These are phyloP conservation scores for Dendrobium nobile DNA, from an alignment of 106 monocot species.

Conservation along the genomic window DNA sequence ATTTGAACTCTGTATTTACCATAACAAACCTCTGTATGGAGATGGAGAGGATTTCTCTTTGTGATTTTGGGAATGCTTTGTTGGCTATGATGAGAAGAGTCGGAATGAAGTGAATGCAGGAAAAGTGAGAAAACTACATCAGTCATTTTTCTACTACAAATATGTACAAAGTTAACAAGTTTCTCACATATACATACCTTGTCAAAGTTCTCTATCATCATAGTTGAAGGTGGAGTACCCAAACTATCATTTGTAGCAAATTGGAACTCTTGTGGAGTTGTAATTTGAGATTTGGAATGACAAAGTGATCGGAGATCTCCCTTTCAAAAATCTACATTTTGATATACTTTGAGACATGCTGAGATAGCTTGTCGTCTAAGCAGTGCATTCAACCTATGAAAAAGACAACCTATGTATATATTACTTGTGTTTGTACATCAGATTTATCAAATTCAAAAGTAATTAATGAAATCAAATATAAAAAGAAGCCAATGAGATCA, in stretches of 20 bases:
- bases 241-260: constrained; percentile 82
- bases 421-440: too few species aligned
- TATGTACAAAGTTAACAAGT: background rate
- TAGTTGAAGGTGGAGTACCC: constrained; percentile 44
- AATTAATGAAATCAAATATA: too few species aligned
- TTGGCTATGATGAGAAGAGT: constrained; percentile 25
- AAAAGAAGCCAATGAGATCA: too few species aligned
- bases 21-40: constrained; percentile 71
- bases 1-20: background rate
- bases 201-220: constrained; percentile 73
- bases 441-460: too few species aligned
- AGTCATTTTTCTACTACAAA: background rate
- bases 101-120: constrained; percentile 77
- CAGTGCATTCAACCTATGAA: too few species aligned
- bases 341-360: background rate
- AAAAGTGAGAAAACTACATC: constrained; percentile 8
- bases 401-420: too few species aligned
- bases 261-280: constrained; percentile 87
- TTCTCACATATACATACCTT: constrained; percentile 39
- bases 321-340: constrained; percentile 72
- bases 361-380: too few species aligned
- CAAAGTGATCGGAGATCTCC: constrained; percentile 43
- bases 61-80: constrained; percentile 53
- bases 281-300: constrained; percentile 51
- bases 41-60: constrained; percentile 81